A percentile compares a stretch with the other conserved stretches of the same genome.
Conservation (phyloP, 495 filamentous ascomycete species). For the Podospora comata region DNA sequence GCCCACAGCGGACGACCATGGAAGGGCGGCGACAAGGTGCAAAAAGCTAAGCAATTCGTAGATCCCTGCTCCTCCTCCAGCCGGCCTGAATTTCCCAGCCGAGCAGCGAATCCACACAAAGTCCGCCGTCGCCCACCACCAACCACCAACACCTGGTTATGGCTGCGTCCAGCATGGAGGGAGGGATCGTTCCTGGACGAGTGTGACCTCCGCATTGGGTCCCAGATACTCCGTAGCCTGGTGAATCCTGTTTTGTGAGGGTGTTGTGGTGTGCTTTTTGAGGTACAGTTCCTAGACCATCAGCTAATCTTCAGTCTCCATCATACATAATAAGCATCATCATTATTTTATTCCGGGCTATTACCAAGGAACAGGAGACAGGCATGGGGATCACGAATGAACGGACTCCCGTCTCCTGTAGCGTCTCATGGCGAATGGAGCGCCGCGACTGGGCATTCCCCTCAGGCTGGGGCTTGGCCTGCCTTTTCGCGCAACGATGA, state of each 20-base stretch:
- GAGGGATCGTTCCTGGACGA: conserved; percentile 21
- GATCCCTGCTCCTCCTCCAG: conserved; percentile 34
- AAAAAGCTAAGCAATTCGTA: conserved; percentile 29
- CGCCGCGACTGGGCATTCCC: conserved; percentile 21
- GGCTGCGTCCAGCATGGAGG: not conserved
- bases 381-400: not conserved
- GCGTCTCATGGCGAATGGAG: conserved; percentile 19
- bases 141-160: conserved; percentile 8
- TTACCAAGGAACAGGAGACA: not conserved
- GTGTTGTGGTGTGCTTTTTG: not conserved
- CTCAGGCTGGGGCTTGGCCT: conserved; percentile 8
- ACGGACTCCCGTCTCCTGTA: conserved; percentile 11
- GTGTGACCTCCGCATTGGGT: conserved; percentile 18
- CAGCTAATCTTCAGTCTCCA: conserved; percentile 5
- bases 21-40: conserved; percentile 14
- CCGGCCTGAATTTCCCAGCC: conserved; percentile 39
- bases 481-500: conserved; percentile 30
- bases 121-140: conserved; percentile 31
- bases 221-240: not conserved
- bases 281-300: not conserved
- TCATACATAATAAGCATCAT: conserved; percentile 18
- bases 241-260: not conserved
- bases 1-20: conserved; percentile 24
- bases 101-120: conserved; percentile 35
- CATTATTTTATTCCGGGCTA: too few relatives aligned